Percentiles rank a stretch among this genome's conserved stretches.
These are phyloP conservation scores for Arabidopsis hybrid DNA, from an alignment of 441 rosid genomes.

Conservation along the genomic window DNA sequence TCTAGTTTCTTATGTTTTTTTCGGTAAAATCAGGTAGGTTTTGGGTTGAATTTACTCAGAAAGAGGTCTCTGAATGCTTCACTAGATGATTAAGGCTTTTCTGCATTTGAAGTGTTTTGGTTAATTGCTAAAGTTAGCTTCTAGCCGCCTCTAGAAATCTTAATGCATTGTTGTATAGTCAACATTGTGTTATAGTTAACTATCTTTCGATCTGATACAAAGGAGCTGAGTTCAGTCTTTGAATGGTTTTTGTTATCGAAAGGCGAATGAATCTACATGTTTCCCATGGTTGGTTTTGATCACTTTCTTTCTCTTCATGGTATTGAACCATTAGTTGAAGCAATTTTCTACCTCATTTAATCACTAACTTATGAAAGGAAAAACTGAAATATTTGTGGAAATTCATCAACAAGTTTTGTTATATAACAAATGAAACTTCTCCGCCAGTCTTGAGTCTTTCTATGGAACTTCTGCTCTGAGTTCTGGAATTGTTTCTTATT, in stretches of 20 bases:
- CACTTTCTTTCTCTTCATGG: slow-evolving; percentile 14
- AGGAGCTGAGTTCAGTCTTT: slow-evolving; percentile 1
- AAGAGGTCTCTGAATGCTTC: not conserved
- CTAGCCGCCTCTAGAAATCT: slow-evolving; percentile 6
- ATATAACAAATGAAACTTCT: not conserved
- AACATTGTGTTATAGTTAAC: not conserved
- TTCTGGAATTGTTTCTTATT: slow-evolving; percentile 2
- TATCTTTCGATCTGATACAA: not conserved
- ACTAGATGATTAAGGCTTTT: not conserved
- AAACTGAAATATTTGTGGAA: not conserved
- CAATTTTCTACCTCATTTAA: not conserved
- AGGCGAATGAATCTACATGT: slow-evolving; percentile 6
- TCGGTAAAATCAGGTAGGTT: not conserved
- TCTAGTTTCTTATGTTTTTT: not conserved
- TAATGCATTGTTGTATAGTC: slow-evolving; percentile 8
- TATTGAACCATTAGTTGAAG: slow-evolving; percentile 9
- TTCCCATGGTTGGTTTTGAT: slow-evolving; percentile 8
- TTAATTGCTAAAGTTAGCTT: not conserved
- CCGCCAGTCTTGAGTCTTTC: not conserved
- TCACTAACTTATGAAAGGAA: not conserved
- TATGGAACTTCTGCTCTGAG: slow-evolving; percentile 23
- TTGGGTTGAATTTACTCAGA: slow-evolving; percentile 15
- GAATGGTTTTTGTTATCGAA: not conserved
- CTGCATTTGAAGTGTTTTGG: slow-evolving; percentile 3
- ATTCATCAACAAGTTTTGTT: not conserved